A percentile compares a stretch with the other conserved stretches of the same genome.
phyloP scores from a whole-genome alignment of 495 filamentous ascomycete species.

The Penicillium bovifimosum region DNA sequence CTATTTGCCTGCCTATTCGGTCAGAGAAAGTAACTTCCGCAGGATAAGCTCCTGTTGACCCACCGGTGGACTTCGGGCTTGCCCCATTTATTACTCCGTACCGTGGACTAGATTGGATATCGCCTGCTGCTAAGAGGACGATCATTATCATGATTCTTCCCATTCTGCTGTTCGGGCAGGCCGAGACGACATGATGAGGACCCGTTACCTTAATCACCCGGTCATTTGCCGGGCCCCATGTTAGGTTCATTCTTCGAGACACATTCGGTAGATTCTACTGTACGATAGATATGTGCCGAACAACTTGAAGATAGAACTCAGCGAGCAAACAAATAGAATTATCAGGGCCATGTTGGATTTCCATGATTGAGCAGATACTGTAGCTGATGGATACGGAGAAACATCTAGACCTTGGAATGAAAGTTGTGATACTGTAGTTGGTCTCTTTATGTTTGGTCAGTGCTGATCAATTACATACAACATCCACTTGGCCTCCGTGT shows the following conservation, averaged over 20 bases:
- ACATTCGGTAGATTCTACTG: no score
- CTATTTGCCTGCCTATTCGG: neutral
- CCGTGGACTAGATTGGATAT: neutral
- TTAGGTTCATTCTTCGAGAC: no score
- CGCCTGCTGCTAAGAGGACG: neutral
- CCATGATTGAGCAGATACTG: no score
- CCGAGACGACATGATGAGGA: no score
- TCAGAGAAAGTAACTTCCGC: neutral
- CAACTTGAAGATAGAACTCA: neutral
- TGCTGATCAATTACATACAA: neutral
- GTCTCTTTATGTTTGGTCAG: neutral
- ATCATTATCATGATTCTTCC: neutral
- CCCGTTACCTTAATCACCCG: neutral
- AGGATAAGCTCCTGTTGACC: slow-evolving; percentile 1
- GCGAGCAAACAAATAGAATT: neutral
- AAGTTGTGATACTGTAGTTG: neutral
- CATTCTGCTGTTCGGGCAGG: no score
- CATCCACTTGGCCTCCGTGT: neutral
- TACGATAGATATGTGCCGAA: no score
- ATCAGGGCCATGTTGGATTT: neutral
- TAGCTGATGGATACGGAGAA: neutral
- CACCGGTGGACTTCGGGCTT: neutral
- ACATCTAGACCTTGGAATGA: neutral
- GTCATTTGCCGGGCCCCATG: neutral
- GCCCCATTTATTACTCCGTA: neutral